Evolutionary conservation across 768 basidiomycete genomes (phyloP).

Genomic region (Amanita pallidorosea): DNA sequence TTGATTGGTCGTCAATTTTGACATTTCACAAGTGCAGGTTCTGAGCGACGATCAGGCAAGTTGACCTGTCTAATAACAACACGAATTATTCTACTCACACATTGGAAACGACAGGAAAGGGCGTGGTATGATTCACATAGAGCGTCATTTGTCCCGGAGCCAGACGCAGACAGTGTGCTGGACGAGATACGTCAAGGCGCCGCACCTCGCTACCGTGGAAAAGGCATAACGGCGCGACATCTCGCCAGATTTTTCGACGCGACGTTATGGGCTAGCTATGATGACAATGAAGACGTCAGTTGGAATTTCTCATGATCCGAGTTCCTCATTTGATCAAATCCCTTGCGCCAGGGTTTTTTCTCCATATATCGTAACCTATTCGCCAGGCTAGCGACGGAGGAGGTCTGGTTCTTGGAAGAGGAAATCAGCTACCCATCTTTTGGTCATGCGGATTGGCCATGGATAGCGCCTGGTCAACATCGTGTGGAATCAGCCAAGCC

Average conservation of each 20-base stretch:
- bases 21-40: constrained; percentile 37
- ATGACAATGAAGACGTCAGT: constrained; percentile 51
- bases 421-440: constrained; percentile 63
- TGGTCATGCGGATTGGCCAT: constrained; percentile 68
- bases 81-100: constrained; percentile 12
- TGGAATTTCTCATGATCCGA: background rate
- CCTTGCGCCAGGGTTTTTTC: constrained; percentile 70
- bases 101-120: constrained; percentile 62
- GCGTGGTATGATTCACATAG: constrained; percentile 97
- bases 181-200: constrained; percentile 75
- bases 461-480: constrained; percentile 39
- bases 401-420: constrained; percentile 34
- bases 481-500: constrained; percentile 43
- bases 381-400: constrained; percentile 71
- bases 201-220: constrained; percentile 42
- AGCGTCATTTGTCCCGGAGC: constrained; percentile 65
- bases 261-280: constrained; percentile 53
- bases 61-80: background rate
- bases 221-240: constrained; percentile 74
- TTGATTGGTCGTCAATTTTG: background rate
- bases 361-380: constrained; percentile 85
- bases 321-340: background rate
- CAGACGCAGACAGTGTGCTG: constrained; percentile 77
- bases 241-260: constrained; percentile 78
- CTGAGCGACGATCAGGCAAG: constrained; percentile 91